These are phyloP conservation scores for Flammula alnicola DNA, from an alignment of 1,284 basidiomycete genomes.

Conservation along the genomic window DNA sequence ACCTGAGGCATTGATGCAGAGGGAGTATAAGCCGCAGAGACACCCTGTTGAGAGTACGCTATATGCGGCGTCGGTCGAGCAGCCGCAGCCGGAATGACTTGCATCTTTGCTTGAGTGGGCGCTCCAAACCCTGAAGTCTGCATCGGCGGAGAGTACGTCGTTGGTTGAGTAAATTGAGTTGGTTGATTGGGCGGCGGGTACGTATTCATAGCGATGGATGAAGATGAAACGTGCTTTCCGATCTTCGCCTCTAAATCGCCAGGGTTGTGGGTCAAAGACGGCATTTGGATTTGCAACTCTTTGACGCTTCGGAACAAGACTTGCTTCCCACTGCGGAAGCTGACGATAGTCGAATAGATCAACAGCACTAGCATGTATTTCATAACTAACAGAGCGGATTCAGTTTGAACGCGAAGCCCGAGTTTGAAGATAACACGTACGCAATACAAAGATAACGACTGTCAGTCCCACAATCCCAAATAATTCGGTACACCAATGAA, in stretches of 20 bases:
- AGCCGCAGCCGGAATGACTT: neutral
- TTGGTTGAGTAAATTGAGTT: neutral
- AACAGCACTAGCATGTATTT: slow-evolving; percentile 13
- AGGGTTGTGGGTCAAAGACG: slow-evolving; percentile 11
- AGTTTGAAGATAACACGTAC: slow-evolving; percentile 4
- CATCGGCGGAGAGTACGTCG: neutral
- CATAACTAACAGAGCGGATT: slow-evolving; percentile 8
- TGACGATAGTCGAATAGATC: slow-evolving; percentile 15
- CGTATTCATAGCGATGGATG: neutral
- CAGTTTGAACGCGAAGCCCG: neutral
- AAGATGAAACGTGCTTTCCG: slow-evolving; percentile 1
- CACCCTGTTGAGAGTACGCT: too few species aligned
- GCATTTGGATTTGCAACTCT: slow-evolving; percentile 13
- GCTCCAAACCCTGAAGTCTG: too few species aligned
- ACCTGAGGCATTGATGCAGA: too few species aligned
- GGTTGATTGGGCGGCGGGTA: neutral
- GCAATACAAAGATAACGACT: slow-evolving; percentile 15
- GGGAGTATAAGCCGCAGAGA: too few species aligned
- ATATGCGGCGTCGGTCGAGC: neutral
- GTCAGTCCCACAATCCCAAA: slow-evolving; percentile 15
- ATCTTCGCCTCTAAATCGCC: slow-evolving; percentile 12
- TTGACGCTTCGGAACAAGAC: slow-evolving; percentile 19
- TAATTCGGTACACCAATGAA: slow-evolving; percentile 16
- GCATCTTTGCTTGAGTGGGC: neutral
- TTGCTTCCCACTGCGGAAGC: slow-evolving; percentile 9